phyloP scores from a whole-genome alignment of 2,329 filamentous ascomycete genomes.

The Aspergillus puulaauensis region DNA sequence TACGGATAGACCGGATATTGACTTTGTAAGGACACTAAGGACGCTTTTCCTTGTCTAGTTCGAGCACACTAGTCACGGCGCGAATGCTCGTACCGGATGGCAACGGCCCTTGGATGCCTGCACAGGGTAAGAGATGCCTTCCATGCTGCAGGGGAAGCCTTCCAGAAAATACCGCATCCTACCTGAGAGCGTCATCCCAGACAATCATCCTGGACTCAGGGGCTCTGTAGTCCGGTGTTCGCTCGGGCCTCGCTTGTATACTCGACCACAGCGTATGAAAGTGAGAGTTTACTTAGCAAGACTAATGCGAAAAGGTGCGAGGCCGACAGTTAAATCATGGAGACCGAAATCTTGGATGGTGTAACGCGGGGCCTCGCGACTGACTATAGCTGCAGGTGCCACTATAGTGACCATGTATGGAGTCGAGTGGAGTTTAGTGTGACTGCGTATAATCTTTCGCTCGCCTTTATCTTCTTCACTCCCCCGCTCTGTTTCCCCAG shows the following conservation, averaged over 20 bases:
- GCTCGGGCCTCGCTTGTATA: slow-evolving; percentile 1
- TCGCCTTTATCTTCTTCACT: slow-evolving; percentile 10
- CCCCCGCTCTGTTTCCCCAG: slow-evolving; percentile 16
- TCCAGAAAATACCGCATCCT: slow-evolving; percentile 13
- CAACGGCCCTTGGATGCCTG: background rate
- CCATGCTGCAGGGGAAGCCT: background rate
- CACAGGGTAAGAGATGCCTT: background rate
- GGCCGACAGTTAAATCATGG: too few relatives aligned
- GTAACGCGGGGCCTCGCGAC: slow-evolving; percentile 5
- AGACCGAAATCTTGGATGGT: background rate
- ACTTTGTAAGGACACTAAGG: background rate
- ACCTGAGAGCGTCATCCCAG: background rate
- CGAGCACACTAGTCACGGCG: background rate
- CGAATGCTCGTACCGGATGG: background rate
- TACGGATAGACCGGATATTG: background rate
- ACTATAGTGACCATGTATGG: background rate
- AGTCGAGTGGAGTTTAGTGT: background rate
- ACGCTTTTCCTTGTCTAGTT: background rate
- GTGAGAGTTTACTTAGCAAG: background rate
- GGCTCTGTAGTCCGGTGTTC: slow-evolving; percentile 1
- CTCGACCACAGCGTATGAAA: background rate
- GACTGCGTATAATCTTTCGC: slow-evolving; percentile 4
- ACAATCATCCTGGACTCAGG: slow-evolving; percentile 1
- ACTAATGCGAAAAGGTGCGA: background rate
- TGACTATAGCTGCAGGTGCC: slow-evolving; percentile 5